Evolutionary conservation across 306 rosid species (phyloP), one percentile per base, ranked within the genome.

Genomic region (Ziziphus jujuba): DNA sequence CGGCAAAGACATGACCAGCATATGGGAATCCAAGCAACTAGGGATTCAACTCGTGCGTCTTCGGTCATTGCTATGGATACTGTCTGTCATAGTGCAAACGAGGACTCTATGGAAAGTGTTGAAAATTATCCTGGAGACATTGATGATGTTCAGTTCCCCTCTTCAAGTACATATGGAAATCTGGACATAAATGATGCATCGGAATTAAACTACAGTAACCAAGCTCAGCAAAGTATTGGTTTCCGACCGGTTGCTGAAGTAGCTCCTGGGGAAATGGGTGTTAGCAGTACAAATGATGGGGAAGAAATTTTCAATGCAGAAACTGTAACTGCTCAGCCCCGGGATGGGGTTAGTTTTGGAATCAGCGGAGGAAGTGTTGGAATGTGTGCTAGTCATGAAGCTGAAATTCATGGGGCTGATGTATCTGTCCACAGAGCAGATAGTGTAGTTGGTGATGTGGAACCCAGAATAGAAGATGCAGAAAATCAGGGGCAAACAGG

Each of bases 1-100:
- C 91, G 55, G 54, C 97, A 88, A 79, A 97, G 91, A 72, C 84
- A 76, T 71, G 95, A 87, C 68, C 85, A 79, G 50, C 60, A 68
- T 25, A 68, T 72, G 28, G 95, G 96, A 67, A 72, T 87, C 75
- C 97, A 84, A 45, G 81, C 92, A 40, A 74, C 90, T 56, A 82
- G 86, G 87, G 92, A 95, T 64, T 95, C 99, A 21, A 79, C 95
- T 21, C 93, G 95, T 67, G 99, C 99, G 35, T 95, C 99, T 24
- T 95, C 99, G 56, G 99, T 95, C 65, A 91, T 95, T 84, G 99
- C 99, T 36, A 95, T 95, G 99, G 99, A 95, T 78, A 91, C 90
- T 19, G 59, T 87, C n/a, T 76, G 87, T 77, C 99, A 88, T 65
- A 81, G 84, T 82, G 78, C 83, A 62, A 82, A 91, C 72, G 99